Evolutionary conservation across 2,329 filamentous ascomycete species (phyloP).

Genomic region (Alternaria triticimaculans): DNA sequence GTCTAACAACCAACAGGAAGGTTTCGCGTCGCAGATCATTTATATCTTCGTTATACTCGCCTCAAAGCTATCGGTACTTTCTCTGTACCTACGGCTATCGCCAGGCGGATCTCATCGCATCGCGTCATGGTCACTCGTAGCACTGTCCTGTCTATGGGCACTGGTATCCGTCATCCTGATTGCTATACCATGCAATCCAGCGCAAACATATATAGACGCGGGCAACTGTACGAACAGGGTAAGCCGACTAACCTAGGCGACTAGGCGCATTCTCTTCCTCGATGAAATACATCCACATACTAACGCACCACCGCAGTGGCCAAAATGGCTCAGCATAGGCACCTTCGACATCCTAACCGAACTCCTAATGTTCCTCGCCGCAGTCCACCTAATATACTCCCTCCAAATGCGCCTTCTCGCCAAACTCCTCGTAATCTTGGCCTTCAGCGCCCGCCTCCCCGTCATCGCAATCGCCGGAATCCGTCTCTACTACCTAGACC

Average conservation of each 20-base stretch:
- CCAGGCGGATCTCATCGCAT: constrained; percentile 28
- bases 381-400: constrained; percentile 31
- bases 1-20: constrained; percentile 32
- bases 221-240: constrained; percentile 30
- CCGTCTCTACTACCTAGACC: constrained; percentile 35
- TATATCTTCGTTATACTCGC: constrained; percentile 37
- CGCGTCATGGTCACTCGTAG: constrained; percentile 26
- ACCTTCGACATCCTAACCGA: constrained; percentile 39
- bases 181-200: constrained; percentile 33
- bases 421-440: constrained; percentile 37
- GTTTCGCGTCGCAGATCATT: constrained; percentile 39
- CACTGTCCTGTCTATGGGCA: constrained; percentile 30
- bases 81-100: constrained; percentile 39
- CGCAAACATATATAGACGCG: constrained; percentile 21
- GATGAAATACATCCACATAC: not conserved
- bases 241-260: constrained; percentile 5
- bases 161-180: constrained; percentile 35
- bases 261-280: not conserved
- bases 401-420: constrained; percentile 36
- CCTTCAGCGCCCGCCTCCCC: constrained; percentile 40
- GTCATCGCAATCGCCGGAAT: constrained; percentile 34
- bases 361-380: constrained; percentile 35
- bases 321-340: constrained; percentile 39
- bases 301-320: constrained; percentile 24
- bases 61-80: constrained; percentile 37